A percentile compares a stretch with the other conserved stretches of the same genome.
phyloP scores from a whole-genome alignment of 495 filamentous ascomycete genomes.

The Penicillium psychrofluorescens region DNA sequence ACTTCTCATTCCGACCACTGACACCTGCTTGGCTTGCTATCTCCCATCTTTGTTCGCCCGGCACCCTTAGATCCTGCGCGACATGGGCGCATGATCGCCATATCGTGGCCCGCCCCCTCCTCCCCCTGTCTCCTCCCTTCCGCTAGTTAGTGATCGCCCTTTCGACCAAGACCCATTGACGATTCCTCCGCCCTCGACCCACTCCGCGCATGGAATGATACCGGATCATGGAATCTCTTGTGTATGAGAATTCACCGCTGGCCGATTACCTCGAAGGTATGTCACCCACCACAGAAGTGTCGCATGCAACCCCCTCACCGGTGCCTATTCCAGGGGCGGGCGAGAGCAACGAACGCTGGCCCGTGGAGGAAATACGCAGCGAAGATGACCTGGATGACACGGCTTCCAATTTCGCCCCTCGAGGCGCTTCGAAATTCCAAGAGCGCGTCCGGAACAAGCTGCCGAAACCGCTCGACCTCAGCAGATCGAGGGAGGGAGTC shows the following conservation, averaged over 20 bases:
- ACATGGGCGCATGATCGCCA: not conserved
- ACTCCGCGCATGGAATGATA: conserved; percentile 24
- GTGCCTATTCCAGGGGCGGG: conserved; percentile 34
- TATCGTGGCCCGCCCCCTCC: conserved; percentile 8
- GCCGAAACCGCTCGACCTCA: conserved; percentile 53
- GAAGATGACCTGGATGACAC: conserved; percentile 24
- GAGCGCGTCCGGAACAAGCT: conserved; percentile 60
- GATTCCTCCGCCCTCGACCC: conserved; percentile 1
- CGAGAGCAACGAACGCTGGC: conserved; percentile 38
- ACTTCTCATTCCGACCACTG: too few species aligned
- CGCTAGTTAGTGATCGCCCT: too few species aligned
- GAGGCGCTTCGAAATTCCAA: conserved; percentile 59
- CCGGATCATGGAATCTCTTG: conserved; percentile 76
- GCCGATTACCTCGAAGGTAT: conserved; percentile 90
- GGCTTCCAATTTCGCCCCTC: conserved; percentile 62
- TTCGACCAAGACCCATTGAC: too few species aligned
- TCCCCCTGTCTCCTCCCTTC: not conserved
- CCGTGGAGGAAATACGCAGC: conserved; percentile 32
- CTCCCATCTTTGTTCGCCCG: conserved; percentile 9
- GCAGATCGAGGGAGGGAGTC: conserved; percentile 39
- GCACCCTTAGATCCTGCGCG: conserved; percentile 1
- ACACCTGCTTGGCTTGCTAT: not conserved
- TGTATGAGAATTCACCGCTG: conserved; percentile 85
- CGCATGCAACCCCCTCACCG: conserved; percentile 4
- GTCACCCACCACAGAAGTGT: conserved; percentile 7